phyloP scores from a whole-genome alignment of 202 grass and related monocot species.

The Hordeum pubiflorum region DNA sequence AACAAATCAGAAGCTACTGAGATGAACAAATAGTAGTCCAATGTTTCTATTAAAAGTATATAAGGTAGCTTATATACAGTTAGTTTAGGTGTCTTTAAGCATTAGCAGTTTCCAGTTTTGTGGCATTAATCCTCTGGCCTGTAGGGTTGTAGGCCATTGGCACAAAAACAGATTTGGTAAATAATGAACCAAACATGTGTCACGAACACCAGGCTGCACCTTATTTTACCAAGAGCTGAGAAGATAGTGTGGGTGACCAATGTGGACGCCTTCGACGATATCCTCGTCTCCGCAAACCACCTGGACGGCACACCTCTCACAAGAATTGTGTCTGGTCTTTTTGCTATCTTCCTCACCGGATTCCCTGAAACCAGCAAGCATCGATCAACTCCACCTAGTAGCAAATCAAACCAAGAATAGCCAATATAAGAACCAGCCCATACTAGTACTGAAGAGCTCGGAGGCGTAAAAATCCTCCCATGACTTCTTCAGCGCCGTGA shows the following conservation, averaged over 20 bases:
- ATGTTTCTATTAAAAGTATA: not conserved
- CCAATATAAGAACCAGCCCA: not conserved
- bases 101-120: not conserved
- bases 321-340: constrained; percentile 63
- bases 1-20: not conserved
- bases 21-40: not conserved
- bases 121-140: not conserved
- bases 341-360: constrained; percentile 44
- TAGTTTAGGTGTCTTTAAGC: not conserved
- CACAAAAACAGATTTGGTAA: not conserved
- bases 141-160: not conserved
- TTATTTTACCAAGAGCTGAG: constrained; percentile 84
- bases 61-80: not conserved
- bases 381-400: constrained; percentile 11
- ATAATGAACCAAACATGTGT: constrained; percentile 7
- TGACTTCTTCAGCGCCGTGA: constrained; percentile 62
- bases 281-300: constrained; percentile 79
- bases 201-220: constrained; percentile 38
- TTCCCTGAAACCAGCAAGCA: constrained; percentile 50
- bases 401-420: not conserved
- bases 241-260: constrained; percentile 91
- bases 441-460: constrained; percentile 50
- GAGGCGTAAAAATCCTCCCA: constrained; percentile 91
- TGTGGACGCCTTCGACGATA: constrained; percentile 73
- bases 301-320: constrained; percentile 77